Conservation (phyloP, 2,329 filamentous ascomycete genomes). For the Monilinia laxa region DNA sequence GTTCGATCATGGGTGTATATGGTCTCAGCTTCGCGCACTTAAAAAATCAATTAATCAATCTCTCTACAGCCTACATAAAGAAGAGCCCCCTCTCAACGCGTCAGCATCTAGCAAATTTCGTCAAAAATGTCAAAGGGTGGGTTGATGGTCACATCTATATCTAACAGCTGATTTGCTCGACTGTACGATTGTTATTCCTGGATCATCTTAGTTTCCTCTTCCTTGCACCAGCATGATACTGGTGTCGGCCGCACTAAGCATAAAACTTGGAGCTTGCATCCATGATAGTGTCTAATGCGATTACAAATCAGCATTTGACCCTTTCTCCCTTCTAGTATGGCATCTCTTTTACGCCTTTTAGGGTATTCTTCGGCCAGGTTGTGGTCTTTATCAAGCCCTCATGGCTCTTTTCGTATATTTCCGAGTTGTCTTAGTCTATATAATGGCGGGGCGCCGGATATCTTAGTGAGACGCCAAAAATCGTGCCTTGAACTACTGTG, state of each 20-base stretch:
- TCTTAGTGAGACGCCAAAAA: slow-evolving; percentile 19
- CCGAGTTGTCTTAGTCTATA: not conserved
- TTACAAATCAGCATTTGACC: slow-evolving; percentile 8
- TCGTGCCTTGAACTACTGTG: not conserved
- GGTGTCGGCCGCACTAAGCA: not conserved
- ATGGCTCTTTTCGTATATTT: slow-evolving; percentile 9
- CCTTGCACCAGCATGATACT: too few relatives aligned
- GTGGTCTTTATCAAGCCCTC: not conserved
- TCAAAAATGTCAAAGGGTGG: not conserved
- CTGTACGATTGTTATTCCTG: slow-evolving; percentile 11
- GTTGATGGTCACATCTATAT: not conserved
- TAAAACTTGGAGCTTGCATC: slow-evolving; percentile 9
- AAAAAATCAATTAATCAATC: too few relatives aligned
- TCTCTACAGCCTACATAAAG: too few relatives aligned
- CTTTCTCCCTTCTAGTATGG: not conserved
- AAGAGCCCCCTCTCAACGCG: not conserved
- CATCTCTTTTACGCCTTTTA: slow-evolving; percentile 2
- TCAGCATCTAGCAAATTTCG: slow-evolving; percentile 10
- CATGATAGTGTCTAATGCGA: not conserved
- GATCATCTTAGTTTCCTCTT: slow-evolving; percentile 5
- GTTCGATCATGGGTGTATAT: too few relatives aligned
- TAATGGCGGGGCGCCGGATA: not conserved
- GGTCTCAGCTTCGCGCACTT: too few relatives aligned
- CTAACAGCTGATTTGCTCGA: not conserved
- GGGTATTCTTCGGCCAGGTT: slow-evolving; percentile 15